These are phyloP conservation scores for Spathaspora girioi DNA, from an alignment of 805 yeast species.

Conservation along the genomic window DNA sequence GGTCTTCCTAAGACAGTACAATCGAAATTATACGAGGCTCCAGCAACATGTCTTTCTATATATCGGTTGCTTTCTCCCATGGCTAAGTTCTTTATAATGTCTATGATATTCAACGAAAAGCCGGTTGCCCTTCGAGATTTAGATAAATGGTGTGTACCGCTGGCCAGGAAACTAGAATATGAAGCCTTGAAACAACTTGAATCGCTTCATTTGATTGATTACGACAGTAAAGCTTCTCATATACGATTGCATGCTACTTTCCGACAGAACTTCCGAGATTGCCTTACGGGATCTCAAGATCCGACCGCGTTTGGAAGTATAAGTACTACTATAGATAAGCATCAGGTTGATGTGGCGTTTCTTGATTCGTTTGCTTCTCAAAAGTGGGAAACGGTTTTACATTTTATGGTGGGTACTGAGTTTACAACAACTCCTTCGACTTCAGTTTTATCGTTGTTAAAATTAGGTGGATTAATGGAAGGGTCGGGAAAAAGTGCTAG, in stretches of 20 bases:
- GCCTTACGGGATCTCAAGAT: conserved; percentile 73
- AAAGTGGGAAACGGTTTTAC: conserved; percentile 93
- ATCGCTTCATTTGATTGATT: conserved; percentile 70
- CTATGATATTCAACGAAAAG: conserved; percentile 77
- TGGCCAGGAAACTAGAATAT: conserved; percentile 54
- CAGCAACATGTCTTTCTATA: conserved; percentile 94
- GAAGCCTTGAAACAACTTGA: conserved; percentile 79
- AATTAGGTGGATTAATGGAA: conserved; percentile 87
- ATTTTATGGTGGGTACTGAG: conserved; percentile 96
- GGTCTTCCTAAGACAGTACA: conserved; percentile 87
- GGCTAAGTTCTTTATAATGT: conserved; percentile 85
- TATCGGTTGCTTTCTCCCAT: conserved; percentile 83
- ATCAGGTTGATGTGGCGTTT: conserved; percentile 57
- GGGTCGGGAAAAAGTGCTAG: conserved; percentile 35
- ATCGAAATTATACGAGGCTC: conserved; percentile 68
- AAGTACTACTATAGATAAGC: conserved; percentile 47
- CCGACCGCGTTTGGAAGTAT: conserved; percentile 76
- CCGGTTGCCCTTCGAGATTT: conserved; percentile 65
- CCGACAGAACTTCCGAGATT: conserved; percentile 70
- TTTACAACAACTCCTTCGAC: conserved; percentile 64
- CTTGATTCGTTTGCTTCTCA: conserved; percentile 76
- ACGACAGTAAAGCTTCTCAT: conserved; percentile 44
- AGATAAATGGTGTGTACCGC: conserved; percentile 71
- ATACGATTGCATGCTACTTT: conserved; percentile 69
- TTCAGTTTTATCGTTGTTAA: conserved; percentile 75